These are phyloP conservation scores for Calonectria leucothoes DNA, from an alignment of 2,329 filamentous ascomycete genomes.

Conservation along the genomic window DNA sequence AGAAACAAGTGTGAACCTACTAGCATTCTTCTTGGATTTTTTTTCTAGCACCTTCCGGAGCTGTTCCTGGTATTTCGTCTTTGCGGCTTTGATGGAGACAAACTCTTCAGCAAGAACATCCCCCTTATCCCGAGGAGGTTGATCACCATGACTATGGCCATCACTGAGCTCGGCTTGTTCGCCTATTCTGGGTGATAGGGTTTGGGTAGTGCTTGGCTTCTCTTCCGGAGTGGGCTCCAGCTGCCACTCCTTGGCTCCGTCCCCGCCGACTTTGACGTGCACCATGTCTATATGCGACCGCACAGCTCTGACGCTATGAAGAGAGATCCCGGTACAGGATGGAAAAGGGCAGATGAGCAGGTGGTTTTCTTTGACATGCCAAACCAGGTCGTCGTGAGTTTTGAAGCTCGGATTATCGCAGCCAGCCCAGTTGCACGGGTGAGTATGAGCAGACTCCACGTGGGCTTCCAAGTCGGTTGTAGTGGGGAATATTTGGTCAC, in stretches of 20 bases:
- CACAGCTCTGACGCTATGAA: slow-evolving; percentile 49
- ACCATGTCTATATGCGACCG: slow-evolving; percentile 51
- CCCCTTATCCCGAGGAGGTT: background rate
- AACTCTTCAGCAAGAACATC: slow-evolving; percentile 9
- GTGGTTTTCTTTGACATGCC: slow-evolving; percentile 58
- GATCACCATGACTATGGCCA: background rate
- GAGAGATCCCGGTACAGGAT: slow-evolving; percentile 52
- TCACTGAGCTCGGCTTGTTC: slow-evolving; percentile 20
- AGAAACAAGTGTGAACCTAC: slow-evolving; percentile 26
- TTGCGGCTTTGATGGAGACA: slow-evolving; percentile 45
- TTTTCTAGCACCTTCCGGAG: slow-evolving; percentile 50
- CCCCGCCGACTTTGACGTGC: slow-evolving; percentile 42
- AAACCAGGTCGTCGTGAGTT: slow-evolving; percentile 51
- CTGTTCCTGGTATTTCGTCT: slow-evolving; percentile 51
- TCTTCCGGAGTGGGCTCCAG: slow-evolving; percentile 26
- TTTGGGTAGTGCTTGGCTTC: background rate
- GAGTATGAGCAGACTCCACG: slow-evolving; percentile 41
- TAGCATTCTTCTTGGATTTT: slow-evolving; percentile 44
- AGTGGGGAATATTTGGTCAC: slow-evolving; percentile 38
- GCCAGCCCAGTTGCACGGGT: slow-evolving; percentile 54
- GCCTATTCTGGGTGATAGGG: background rate
- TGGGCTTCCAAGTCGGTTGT: slow-evolving; percentile 40
- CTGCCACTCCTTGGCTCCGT: slow-evolving; percentile 41
- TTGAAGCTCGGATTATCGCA: slow-evolving; percentile 51
- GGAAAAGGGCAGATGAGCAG: slow-evolving; percentile 54